Evolutionary conservation across 106 monocot species (phyloP).

Genomic region (Dendrobium chrysotoxum): DNA sequence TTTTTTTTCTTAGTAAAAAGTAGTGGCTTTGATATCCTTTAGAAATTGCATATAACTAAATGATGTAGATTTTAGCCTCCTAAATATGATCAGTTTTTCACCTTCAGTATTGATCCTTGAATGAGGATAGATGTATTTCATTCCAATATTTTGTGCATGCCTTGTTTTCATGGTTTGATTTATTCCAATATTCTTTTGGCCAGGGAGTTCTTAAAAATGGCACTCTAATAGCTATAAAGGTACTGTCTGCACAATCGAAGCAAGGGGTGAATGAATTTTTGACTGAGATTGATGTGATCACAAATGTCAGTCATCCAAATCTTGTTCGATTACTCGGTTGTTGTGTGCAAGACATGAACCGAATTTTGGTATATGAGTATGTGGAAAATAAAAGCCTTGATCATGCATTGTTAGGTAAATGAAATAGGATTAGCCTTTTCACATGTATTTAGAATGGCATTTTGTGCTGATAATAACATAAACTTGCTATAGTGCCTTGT

Average conservation of each 20-base stretch:
- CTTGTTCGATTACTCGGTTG: constrained; percentile 46
- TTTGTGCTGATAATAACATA: not conserved
- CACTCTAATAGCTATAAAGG: constrained; percentile 31
- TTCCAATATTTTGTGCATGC: not conserved
- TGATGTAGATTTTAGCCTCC: not conserved
- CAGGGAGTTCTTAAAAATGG: constrained; percentile 40
- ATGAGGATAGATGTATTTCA: not conserved
- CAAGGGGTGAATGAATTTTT: constrained; percentile 48
- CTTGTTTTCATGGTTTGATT: too few species aligned
- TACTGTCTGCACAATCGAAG: constrained; percentile 38
- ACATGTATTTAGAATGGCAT: not conserved
- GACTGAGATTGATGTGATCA: constrained; percentile 37
- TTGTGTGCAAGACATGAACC: constrained; percentile 21
- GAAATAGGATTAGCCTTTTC: not conserved
- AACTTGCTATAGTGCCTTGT: not conserved
- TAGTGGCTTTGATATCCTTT: not conserved
- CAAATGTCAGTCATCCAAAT: constrained; percentile 41
- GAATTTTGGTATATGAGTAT: constrained; percentile 44
- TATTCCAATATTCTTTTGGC: too few species aligned
- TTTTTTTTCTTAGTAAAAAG: too few species aligned
- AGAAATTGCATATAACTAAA: not conserved
- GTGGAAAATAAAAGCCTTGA: constrained; percentile 36
- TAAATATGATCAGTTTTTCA: too few species aligned
- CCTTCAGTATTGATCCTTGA: too few species aligned
- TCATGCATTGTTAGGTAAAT: constrained; percentile 19